Percentiles rank a stretch among this genome's conserved stretches.
These are phyloP conservation scores for Meyerozyma guilliermondii DNA, from an alignment of 1,139 yeast species.

Conservation along the genomic window DNA sequence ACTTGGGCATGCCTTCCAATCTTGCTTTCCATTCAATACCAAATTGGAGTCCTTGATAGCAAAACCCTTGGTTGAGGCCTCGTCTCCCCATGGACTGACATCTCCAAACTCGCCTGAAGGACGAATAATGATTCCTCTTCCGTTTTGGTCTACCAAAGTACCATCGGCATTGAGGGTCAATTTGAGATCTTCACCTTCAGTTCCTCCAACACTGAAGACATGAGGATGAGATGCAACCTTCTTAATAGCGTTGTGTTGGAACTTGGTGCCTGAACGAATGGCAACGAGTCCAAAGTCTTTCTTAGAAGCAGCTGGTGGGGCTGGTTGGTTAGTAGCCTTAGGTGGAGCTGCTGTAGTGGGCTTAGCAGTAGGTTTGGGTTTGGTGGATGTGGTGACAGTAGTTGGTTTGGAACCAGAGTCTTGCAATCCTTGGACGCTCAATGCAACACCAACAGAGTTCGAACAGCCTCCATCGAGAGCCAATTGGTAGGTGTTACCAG, in stretches of 20 bases:
- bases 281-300: conserved; percentile 14
- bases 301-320: conserved; percentile 1
- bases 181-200: conserved; percentile 19
- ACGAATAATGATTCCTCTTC: conserved; percentile 22
- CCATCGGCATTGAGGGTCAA: conserved; percentile 21
- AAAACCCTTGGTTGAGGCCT: conserved; percentile 15
- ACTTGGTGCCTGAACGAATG: conserved; percentile 17
- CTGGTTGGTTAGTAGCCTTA: no score
- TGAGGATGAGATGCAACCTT: conserved; percentile 24
- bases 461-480: not conserved
- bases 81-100: conserved; percentile 20
- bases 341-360: not conserved
- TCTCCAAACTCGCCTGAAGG: conserved; percentile 27
- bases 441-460: not conserved
- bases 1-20: conserved; percentile 25
- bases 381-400: not conserved
- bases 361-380: not conserved
- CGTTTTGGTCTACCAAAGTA: conserved; percentile 24
- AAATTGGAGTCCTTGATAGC: conserved; percentile 11
- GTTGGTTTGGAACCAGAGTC: not conserved
- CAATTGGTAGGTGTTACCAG: not conserved
- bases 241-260: conserved; percentile 19
- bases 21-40: conserved; percentile 10
- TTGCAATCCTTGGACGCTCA: not conserved
- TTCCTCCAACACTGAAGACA: conserved; percentile 28